Evolutionary conservation across 495 filamentous ascomycete genomes (phyloP), one percentile per base, ranked within the genome.

Genomic region (Cryomyces minteri): DNA sequence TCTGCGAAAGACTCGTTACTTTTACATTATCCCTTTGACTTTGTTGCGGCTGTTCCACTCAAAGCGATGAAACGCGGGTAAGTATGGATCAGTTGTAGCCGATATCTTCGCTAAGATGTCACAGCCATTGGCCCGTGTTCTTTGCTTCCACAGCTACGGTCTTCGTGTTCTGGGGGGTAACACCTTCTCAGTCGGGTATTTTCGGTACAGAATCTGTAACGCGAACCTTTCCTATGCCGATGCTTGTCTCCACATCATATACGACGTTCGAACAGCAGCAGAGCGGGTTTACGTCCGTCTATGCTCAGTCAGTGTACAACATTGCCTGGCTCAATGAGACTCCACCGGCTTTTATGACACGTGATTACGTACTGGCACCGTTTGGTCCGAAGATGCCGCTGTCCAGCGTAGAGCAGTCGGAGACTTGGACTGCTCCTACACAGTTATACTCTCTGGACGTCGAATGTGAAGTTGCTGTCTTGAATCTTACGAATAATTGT

Each of bases 11-110:
- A 68, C 28, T 69, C 68, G 0, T 28, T 74, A 2, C 44, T 68
- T 0, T 51, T 73, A 0, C 52, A 66, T 14, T 74, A 74, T 48
- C 67, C 67, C 0, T 66, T 64, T 31, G 66, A 67, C 14, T 71
- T 72, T 40, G 39, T 73, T 4, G 60, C 66, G 0, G 55, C 62
- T 32, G 58, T 67, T n/a, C 69, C 71, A 0, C 40, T 72, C 12
- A 56, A 48, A 32, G 65, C 71, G 1, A 37, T 62, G 1, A 54
- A 46, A 29, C 41, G 49, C 32, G 51, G 61, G 70, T 67, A 46
- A 14, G 31, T 42, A 31, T 38, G 34, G 2, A 25, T 25, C 2
- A 2, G 18, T 1, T 38, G 3, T 10, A 38, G 12, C 34, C 3
- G 9, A 10, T 38, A 9, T 9, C 34, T 38, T 38, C 34, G 3